A percentile compares a stretch with the other conserved stretches of the same genome.
These are phyloP conservation scores for Fusarium caatingaense DNA, from an alignment of 2,329 filamentous ascomycete genomes.

Conservation along the genomic window DNA sequence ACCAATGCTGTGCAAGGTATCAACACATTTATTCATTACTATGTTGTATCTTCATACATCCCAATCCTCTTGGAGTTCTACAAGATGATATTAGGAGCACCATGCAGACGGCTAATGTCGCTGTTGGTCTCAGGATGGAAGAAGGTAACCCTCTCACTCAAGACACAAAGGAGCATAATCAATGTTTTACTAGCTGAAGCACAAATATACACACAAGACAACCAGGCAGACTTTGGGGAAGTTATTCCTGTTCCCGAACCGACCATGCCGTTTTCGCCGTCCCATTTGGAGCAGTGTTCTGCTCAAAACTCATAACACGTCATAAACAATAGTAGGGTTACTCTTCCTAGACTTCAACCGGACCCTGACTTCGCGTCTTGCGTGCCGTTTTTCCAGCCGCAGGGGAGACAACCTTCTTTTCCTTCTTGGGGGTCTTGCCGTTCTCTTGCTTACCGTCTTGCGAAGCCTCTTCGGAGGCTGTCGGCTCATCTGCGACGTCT, in stretches of 20 bases:
- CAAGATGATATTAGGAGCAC: not conserved
- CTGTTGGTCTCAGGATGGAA: not conserved
- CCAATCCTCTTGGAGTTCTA: not conserved
- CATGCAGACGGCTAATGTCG: not conserved
- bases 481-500: constrained; percentile 43
- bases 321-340: constrained; percentile 3
- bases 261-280: constrained; percentile 41
- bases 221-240: constrained; percentile 29
- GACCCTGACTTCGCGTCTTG: constrained; percentile 59
- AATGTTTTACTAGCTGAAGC: constrained; percentile 30
- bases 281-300: constrained; percentile 18
- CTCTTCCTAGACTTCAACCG: constrained; percentile 45
- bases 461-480: constrained; percentile 29
- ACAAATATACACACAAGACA: constrained; percentile 36
- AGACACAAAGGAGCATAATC: not conserved
- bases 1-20: not conserved
- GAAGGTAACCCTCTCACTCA: not conserved
- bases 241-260: constrained; percentile 12
- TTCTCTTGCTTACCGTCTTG: constrained; percentile 46
- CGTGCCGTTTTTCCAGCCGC: constrained; percentile 53
- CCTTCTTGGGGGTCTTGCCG: constrained; percentile 49
- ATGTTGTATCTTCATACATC: not conserved
- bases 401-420: constrained; percentile 52
- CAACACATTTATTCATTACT: not conserved
- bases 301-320: constrained; percentile 17